Conservation (phyloP, 768 basidiomycete genomes). For the Dentipellis fragilis region DNA sequence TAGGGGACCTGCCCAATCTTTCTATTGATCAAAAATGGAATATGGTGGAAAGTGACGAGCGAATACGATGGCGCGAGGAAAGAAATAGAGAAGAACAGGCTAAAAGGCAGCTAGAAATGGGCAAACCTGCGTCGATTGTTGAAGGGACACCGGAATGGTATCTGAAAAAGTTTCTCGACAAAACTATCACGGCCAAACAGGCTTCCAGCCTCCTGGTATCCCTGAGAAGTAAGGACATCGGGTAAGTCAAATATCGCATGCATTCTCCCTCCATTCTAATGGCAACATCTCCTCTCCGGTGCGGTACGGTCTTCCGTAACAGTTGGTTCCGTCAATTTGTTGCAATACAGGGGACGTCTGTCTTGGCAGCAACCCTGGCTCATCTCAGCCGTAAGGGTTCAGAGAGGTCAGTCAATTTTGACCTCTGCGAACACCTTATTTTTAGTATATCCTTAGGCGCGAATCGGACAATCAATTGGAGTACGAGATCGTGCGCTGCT, state of each 20-base stretch:
- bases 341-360: conserved; percentile 69
- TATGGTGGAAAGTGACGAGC: conserved; percentile 77
- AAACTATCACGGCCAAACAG: conserved; percentile 74
- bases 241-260: conserved; percentile 32
- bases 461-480: conserved; percentile 66
- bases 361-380: conserved; percentile 68
- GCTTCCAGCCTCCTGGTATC: conserved; percentile 68
- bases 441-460: conserved; percentile 27
- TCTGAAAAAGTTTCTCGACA: conserved; percentile 82
- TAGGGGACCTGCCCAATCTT: conserved; percentile 49
- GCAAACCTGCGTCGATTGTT: conserved; percentile 40
- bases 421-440: background rate
- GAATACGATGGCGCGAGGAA: conserved; percentile 69
- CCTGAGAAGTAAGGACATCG: conserved; percentile 70
- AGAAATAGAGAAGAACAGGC: conserved; percentile 53
- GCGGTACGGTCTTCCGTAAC: background rate
- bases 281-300: background rate
- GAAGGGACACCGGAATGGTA: conserved; percentile 88
- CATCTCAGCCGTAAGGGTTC: conserved; percentile 64
- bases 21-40: conserved; percentile 85
- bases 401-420: conserved; percentile 37
- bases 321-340: conserved; percentile 82
- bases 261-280: background rate
- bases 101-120: conserved; percentile 48
- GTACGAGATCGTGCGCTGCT: conserved; percentile 81